phyloP scores from a whole-genome alignment of 192 early-diverging fungal species.

The Linderina pennispora region DNA sequence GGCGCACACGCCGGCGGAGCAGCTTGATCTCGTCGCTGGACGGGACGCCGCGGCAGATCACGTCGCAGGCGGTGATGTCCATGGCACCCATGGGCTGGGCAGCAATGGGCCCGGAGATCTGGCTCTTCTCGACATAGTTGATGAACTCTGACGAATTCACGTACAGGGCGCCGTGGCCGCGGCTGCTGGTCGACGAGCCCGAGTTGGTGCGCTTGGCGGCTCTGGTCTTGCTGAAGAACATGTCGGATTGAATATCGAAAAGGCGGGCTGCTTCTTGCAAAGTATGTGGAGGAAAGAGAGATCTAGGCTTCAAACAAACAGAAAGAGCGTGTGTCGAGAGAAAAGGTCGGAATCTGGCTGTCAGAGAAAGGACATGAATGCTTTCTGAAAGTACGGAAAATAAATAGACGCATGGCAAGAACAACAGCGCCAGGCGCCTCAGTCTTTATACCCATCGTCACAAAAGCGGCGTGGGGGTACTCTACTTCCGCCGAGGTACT shows the following conservation, averaged over 20 bases:
- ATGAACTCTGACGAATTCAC: constrained; percentile 43
- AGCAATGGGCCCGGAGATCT: constrained; percentile 40
- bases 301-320: too few species aligned
- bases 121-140: constrained; percentile 40
- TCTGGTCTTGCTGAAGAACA: constrained; percentile 37
- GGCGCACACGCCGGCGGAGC: constrained; percentile 33
- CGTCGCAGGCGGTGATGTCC: constrained; percentile 46
- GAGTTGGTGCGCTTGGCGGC: constrained; percentile 18
- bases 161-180: constrained; percentile 18
- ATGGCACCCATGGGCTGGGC: constrained; percentile 43
- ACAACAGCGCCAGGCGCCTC: too few species aligned
- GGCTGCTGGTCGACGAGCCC: not conserved
- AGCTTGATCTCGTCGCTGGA: constrained; percentile 27
- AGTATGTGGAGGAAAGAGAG: too few species aligned
- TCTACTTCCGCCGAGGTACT: too few species aligned
- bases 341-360: not conserved
- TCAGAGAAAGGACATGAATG: too few species aligned
- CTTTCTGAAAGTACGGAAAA: too few species aligned
- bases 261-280: not conserved
- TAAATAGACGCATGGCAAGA: not conserved
- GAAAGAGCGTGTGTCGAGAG: too few species aligned
- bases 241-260: not conserved
- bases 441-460: too few species aligned
- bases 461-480: too few species aligned
- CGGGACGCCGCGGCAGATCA: constrained; percentile 42